phyloP scores from a whole-genome alignment of 352 stramenopile genomes.

The Phytophthora cajani region DNA sequence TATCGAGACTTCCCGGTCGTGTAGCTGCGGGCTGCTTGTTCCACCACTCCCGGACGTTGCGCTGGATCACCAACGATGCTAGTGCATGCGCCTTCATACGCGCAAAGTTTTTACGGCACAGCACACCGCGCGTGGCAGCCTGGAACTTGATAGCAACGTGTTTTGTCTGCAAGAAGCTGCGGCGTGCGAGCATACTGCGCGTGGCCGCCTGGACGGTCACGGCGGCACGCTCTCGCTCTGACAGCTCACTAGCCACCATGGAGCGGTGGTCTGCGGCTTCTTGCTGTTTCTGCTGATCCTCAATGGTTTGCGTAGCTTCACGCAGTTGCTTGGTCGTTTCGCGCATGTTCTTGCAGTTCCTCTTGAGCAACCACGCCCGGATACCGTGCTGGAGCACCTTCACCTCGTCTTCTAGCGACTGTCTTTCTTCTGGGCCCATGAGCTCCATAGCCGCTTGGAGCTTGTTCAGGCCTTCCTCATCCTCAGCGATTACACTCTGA shows the following conservation, averaged over 20 bases:
- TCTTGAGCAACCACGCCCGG: slow-evolving; percentile 84
- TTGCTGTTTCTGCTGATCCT: slow-evolving; percentile 63
- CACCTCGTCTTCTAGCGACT: slow-evolving; percentile 88
- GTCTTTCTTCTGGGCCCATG: slow-evolving; percentile 84
- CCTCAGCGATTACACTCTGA: slow-evolving; percentile 85
- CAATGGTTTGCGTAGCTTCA: slow-evolving; percentile 72
- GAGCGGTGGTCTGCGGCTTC: slow-evolving; percentile 27
- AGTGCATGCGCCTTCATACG: slow-evolving; percentile 87
- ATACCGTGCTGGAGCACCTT: slow-evolving; percentile 89
- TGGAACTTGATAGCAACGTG: slow-evolving; percentile 89
- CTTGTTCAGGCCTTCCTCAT: slow-evolving; percentile 77
- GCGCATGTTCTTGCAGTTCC: slow-evolving; percentile 90
- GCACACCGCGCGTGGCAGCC: slow-evolving; percentile 78
- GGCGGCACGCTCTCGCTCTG: slow-evolving; percentile 72
- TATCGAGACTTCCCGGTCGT: slow-evolving; percentile 25
- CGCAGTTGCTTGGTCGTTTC: slow-evolving; percentile 86
- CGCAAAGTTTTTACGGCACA: slow-evolving; percentile 88
- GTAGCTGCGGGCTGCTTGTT: slow-evolving; percentile 60
- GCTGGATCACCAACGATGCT: slow-evolving; percentile 85
- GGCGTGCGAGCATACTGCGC: slow-evolving; percentile 81
- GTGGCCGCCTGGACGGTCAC: slow-evolving; percentile 89
- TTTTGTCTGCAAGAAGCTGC: slow-evolving; percentile 85
- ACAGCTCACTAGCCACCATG: slow-evolving; percentile 33
- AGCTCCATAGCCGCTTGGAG: slow-evolving; percentile 86
- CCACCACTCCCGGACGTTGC: slow-evolving; percentile 88